Evolutionary conservation across 768 basidiomycete genomes (phyloP).

Genomic region (Amanita rimosa): DNA sequence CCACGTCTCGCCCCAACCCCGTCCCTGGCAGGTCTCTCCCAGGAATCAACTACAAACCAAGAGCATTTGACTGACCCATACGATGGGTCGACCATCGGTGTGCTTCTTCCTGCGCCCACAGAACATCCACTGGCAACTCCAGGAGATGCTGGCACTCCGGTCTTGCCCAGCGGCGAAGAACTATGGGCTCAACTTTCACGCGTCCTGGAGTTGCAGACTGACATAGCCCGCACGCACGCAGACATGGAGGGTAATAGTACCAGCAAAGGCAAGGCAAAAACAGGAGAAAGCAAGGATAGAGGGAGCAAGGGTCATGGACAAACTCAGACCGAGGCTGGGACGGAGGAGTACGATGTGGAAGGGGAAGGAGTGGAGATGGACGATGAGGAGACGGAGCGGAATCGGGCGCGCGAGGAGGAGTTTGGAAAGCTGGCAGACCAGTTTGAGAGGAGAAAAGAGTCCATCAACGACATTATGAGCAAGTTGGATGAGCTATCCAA

Average conservation of each 20-base stretch:
- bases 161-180: slow-evolving; percentile 24
- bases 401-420: slow-evolving; percentile 49
- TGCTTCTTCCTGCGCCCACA: slow-evolving; percentile 15
- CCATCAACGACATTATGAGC: slow-evolving; percentile 61
- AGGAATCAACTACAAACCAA: slow-evolving; percentile 5
- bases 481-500: slow-evolving; percentile 56
- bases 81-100: slow-evolving; percentile 31
- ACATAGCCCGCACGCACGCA: slow-evolving; percentile 61
- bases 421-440: slow-evolving; percentile 57
- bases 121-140: slow-evolving; percentile 7
- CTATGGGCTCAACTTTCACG: slow-evolving; percentile 59
- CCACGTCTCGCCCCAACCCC: slow-evolving; percentile 4
- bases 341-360: slow-evolving; percentile 29
- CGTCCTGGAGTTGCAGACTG: slow-evolving; percentile 62
- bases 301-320: slow-evolving; percentile 13
- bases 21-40: neutral
- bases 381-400: slow-evolving; percentile 45
- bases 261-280: slow-evolving; percentile 17
- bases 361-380: slow-evolving; percentile 39
- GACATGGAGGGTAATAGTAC: slow-evolving; percentile 62
- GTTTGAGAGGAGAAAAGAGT: slow-evolving; percentile 59
- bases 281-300: slow-evolving; percentile 24
- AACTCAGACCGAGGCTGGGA: slow-evolving; percentile 12
- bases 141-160: slow-evolving; percentile 11
- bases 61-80: slow-evolving; percentile 32